A percentile compares a stretch with the other conserved stretches of the same genome.
Conservation (phyloP, 495 filamentous ascomycete species). For the Cairneyella variabilis region DNA sequence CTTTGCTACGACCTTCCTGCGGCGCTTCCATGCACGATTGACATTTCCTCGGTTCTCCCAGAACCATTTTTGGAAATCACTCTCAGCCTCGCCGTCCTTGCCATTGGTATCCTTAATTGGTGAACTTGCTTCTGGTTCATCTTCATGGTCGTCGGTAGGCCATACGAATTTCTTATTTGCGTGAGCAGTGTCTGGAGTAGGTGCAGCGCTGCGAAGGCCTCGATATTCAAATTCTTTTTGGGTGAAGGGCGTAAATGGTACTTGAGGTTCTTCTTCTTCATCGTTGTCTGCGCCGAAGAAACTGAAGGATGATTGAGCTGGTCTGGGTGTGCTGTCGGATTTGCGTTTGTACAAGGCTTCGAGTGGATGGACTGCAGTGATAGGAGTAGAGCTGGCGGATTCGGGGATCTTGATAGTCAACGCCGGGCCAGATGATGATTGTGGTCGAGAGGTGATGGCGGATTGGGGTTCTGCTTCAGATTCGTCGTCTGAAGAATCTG, state of each 20-base stretch:
- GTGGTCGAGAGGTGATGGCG: slow-evolving; percentile 13
- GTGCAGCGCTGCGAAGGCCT: slow-evolving; percentile 76
- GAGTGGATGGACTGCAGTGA: slow-evolving; percentile 18
- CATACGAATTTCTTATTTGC: slow-evolving; percentile 50
- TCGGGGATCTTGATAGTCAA: slow-evolving; percentile 50
- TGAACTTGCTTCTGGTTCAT: slow-evolving; percentile 32
- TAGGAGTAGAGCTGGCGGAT: slow-evolving; percentile 13
- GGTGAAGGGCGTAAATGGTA: slow-evolving; percentile 77
- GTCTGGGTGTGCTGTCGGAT: slow-evolving; percentile 8
- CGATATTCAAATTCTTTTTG: slow-evolving; percentile 71
- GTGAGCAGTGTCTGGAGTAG: slow-evolving; percentile 91
- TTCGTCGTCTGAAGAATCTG: slow-evolving; percentile 21
- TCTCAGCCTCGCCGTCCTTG: slow-evolving; percentile 36
- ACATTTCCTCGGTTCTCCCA: slow-evolving; percentile 87
- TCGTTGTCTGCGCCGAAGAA: slow-evolving; percentile 49
- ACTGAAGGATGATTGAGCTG: slow-evolving; percentile 38
- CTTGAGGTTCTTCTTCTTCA: slow-evolving; percentile 45
- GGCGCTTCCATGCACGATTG: slow-evolving; percentile 87
- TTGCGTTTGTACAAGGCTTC: slow-evolving; percentile 44
- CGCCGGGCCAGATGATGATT: slow-evolving; percentile 37
- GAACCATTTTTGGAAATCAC: slow-evolving; percentile 85
- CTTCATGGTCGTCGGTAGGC: slow-evolving; percentile 39
- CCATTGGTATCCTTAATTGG: slow-evolving; percentile 21
- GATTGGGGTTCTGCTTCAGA: slow-evolving; percentile 14
- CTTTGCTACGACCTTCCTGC: slow-evolving; percentile 76